phyloP scores from a whole-genome alignment of 1,284 basidiomycete genomes.

The Boletus holoroseus region DNA sequence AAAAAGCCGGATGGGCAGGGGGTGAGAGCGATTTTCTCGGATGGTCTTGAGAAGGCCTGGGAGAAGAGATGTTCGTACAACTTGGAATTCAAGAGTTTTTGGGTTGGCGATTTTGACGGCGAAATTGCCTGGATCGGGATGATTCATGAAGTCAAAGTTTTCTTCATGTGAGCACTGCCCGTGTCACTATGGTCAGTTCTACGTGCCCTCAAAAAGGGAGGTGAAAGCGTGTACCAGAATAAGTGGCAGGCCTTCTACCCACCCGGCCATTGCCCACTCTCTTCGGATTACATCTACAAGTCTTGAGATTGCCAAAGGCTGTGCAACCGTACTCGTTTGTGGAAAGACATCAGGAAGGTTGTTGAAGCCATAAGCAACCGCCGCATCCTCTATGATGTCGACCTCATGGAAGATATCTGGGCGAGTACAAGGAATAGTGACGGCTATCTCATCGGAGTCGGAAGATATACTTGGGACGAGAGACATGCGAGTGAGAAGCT shows the following conservation, averaged over 20 bases:
- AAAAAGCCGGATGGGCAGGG: slow-evolving; percentile 90
- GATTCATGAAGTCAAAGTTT: slow-evolving; percentile 92
- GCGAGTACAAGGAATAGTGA: slow-evolving; percentile 84
- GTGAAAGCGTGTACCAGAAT: slow-evolving; percentile 63
- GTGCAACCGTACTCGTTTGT: slow-evolving; percentile 91
- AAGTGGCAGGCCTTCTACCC: slow-evolving; percentile 92
- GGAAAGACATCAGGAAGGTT: slow-evolving; percentile 92
- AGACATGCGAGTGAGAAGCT: slow-evolving; percentile 74
- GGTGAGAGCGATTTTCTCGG: slow-evolving; percentile 91
- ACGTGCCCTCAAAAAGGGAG: neutral
- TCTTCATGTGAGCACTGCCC: slow-evolving; percentile 93
- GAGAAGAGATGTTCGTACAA: slow-evolving; percentile 91
- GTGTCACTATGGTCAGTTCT: slow-evolving; percentile 2
- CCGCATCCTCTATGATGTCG: slow-evolving; percentile 97
- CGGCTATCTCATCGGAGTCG: slow-evolving; percentile 57
- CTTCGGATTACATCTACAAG: slow-evolving; percentile 82
- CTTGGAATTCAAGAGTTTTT: slow-evolving; percentile 96
- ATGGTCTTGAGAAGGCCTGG: slow-evolving; percentile 96
- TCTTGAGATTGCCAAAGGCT: slow-evolving; percentile 87
- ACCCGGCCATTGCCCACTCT: slow-evolving; percentile 93
- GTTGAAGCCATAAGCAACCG: slow-evolving; percentile 98
- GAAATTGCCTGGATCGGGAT: slow-evolving; percentile 71
- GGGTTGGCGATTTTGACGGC: slow-evolving; percentile 95
- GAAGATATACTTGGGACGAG: slow-evolving; percentile 45
- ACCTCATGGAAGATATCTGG: slow-evolving; percentile 98